Evolutionary conservation across 2,329 filamentous ascomycete genomes (phyloP).

Genomic region (Sporothrix curviconia): DNA sequence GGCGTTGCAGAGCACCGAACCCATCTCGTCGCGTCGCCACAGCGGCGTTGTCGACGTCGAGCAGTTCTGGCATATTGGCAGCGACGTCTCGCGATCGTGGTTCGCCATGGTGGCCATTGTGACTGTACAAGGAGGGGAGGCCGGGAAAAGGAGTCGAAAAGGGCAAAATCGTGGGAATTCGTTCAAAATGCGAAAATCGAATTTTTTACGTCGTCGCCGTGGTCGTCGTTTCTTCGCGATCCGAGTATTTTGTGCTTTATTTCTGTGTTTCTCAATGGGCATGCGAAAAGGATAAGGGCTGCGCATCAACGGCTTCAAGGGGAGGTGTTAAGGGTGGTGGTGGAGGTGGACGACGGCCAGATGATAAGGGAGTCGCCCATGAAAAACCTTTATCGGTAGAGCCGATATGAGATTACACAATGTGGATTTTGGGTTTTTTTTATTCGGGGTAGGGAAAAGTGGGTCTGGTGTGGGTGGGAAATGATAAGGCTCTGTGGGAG

Average conservation of each 20-base stretch:
- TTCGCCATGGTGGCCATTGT: slow-evolving; percentile 47
- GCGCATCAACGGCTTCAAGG: slow-evolving; percentile 8
- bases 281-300: slow-evolving; percentile 10
- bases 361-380: slow-evolving; percentile 21
- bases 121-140: too few relatives aligned
- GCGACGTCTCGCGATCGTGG: slow-evolving; percentile 54
- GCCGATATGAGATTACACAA: slow-evolving; percentile 22
- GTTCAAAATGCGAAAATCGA: background rate
- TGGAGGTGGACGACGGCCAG: slow-evolving; percentile 15
- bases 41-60: slow-evolving; percentile 90
- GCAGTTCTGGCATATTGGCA: slow-evolving; percentile 97
- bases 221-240: background rate
- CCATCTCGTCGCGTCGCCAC: slow-evolving; percentile 95
- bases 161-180: background rate
- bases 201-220: too few relatives aligned
- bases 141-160: background rate
- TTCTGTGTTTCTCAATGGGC: slow-evolving; percentile 9
- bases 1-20: slow-evolving; percentile 94
- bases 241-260: background rate
- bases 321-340: slow-evolving; percentile 7
- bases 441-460: slow-evolving; percentile 17
- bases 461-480: slow-evolving; percentile 12
- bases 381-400: slow-evolving; percentile 22
- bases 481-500: slow-evolving; percentile 18
- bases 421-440: slow-evolving; percentile 14